phyloP scores from a whole-genome alignment of 192 early-diverging fungal species.

The Mortierella antarctica region DNA sequence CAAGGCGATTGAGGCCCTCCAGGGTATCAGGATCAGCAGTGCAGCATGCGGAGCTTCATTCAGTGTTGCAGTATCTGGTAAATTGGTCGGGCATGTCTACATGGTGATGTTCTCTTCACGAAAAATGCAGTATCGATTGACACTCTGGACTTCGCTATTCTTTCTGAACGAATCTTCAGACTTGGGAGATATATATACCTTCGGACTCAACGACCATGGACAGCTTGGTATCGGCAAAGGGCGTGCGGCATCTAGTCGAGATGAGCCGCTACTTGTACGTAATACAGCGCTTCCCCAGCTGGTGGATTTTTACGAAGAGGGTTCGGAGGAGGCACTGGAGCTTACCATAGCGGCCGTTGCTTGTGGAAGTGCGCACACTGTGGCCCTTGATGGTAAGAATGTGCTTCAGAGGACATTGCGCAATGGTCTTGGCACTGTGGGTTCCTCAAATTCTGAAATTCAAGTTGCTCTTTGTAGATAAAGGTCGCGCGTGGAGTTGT shows the following conservation, averaged over 20 bases:
- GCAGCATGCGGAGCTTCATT: constrained; percentile 55
- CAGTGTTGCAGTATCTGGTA: constrained; percentile 41
- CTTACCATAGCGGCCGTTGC: constrained; percentile 36
- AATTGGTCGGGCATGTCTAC: not conserved
- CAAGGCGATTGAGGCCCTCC: constrained; percentile 43
- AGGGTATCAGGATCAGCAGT: constrained; percentile 40
- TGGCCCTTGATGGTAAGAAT: constrained; percentile 44
- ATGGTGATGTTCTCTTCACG: not conserved
- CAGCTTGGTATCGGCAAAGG: constrained; percentile 33
- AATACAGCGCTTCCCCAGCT: constrained; percentile 48
- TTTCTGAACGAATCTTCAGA: constrained; percentile 15
- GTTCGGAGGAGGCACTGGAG: constrained; percentile 4
- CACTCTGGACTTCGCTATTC: not conserved
- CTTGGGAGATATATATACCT: constrained; percentile 52
- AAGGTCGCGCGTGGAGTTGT: constrained; percentile 36
- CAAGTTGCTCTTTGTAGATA: constrained; percentile 12
- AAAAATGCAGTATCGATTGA: not conserved
- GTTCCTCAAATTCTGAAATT: not conserved
- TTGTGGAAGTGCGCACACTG: constrained; percentile 49
- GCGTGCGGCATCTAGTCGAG: not conserved
- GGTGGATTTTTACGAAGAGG: constrained; percentile 35
- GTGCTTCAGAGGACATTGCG: not conserved
- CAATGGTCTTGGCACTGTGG: not conserved
- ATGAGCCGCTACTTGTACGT: not conserved
- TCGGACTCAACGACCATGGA: constrained; percentile 55